A percentile compares a stretch with the other conserved stretches of the same genome.
Evolutionary conservation across 768 basidiomycete genomes (phyloP).

Genomic region (Russula earlei): DNA sequence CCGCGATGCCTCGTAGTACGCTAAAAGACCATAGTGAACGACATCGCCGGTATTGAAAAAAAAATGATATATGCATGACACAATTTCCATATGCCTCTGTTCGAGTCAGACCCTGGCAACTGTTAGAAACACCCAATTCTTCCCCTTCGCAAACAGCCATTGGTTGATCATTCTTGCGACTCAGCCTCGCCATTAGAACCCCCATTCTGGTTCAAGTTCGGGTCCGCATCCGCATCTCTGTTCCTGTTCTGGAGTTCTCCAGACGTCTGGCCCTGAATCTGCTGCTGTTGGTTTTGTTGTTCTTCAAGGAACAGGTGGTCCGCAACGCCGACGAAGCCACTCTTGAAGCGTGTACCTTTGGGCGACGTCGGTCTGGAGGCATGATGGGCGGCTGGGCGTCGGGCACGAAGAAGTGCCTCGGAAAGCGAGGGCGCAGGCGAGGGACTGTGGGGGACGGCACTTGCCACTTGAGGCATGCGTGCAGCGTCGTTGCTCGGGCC

Average conservation of each 20-base stretch:
- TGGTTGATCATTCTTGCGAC: background rate
- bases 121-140: background rate
- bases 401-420: slow-evolving; percentile 60
- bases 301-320: slow-evolving; percentile 33
- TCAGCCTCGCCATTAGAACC: background rate
- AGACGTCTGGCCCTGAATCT: slow-evolving; percentile 1
- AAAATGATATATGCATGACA: background rate
- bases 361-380: slow-evolving; percentile 18
- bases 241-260: background rate
- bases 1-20: background rate
- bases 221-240: background rate
- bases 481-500: background rate
- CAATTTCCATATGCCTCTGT: background rate
- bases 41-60: too few species aligned
- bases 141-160: background rate
- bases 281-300: slow-evolving; percentile 17
- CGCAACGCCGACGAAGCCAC: slow-evolving; percentile 53
- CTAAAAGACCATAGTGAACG: background rate
- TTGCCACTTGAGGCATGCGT: slow-evolving; percentile 4
- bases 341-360: slow-evolving; percentile 63
- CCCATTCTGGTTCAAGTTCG: background rate
- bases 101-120: background rate
- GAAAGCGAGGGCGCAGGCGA: slow-evolving; percentile 55
- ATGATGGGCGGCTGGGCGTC: slow-evolving; percentile 31
- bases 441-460: slow-evolving; percentile 27